These are phyloP conservation scores for Pycnococcus provasolii DNA, from an alignment of 139 green algal genomes.

Conservation along the genomic window DNA sequence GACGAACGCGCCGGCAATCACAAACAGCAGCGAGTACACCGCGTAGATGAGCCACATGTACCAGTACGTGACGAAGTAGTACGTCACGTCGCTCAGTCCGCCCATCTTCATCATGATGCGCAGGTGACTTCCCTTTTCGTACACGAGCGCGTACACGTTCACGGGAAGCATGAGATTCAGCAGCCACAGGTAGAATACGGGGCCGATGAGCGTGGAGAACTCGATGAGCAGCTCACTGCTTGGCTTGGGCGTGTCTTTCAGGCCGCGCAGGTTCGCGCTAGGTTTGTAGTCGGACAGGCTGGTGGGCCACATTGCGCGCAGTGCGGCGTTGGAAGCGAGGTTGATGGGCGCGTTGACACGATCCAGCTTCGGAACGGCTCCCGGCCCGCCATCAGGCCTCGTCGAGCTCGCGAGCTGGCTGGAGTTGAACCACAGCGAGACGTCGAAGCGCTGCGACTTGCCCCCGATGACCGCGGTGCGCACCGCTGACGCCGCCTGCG, in stretches of 20 bases:
- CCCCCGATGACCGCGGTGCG: too few relatives aligned
- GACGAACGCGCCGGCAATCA: slow-evolving; percentile 26
- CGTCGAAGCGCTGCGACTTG: too few relatives aligned
- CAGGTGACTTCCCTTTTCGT: slow-evolving; percentile 68
- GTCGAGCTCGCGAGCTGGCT: too few relatives aligned
- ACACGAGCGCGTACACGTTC: slow-evolving; percentile 27
- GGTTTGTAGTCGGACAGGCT: too few relatives aligned
- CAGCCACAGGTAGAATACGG: slow-evolving; percentile 74
- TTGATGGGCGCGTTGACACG: too few relatives aligned
- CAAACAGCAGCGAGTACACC: slow-evolving; percentile 68
- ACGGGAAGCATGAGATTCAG: slow-evolving; percentile 51
- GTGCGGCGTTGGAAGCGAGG: too few relatives aligned
- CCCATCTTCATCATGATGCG: slow-evolving; percentile 98
- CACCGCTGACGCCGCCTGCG: too few relatives aligned
- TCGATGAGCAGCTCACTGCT: slow-evolving; percentile 47
- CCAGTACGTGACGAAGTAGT: slow-evolving; percentile 33
- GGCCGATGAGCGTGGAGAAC: slow-evolving; percentile 65
- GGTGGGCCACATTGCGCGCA: too few relatives aligned
- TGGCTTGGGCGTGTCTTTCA: slow-evolving; percentile 53
- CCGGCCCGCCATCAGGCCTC: too few relatives aligned
- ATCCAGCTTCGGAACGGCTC: too few relatives aligned
- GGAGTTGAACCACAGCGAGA: too few relatives aligned
- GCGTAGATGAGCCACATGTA: slow-evolving; percentile 62
- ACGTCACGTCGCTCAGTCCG: slow-evolving; percentile 30
- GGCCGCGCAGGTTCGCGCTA: not conserved